Conservation (phyloP, 2,329 filamentous ascomycete genomes). For the Nothophoma quercina region DNA sequence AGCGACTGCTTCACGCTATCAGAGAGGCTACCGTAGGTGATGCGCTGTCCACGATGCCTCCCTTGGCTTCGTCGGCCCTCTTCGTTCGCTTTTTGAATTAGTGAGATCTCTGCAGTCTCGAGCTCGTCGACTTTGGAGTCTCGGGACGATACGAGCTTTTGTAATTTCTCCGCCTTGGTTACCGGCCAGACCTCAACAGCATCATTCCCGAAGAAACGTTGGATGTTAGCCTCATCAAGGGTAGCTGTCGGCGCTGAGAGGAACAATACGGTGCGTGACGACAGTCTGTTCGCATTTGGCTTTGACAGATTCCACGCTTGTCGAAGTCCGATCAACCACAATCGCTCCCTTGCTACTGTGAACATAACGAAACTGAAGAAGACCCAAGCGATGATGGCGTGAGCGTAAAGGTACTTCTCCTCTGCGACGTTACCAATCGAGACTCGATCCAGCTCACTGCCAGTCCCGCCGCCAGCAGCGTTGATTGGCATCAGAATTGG, state of each 20-base stretch:
- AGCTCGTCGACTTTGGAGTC: slow-evolving; percentile 81
- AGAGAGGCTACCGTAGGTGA: slow-evolving; percentile 59
- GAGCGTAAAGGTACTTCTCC: slow-evolving; percentile 74
- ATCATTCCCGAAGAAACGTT: slow-evolving; percentile 79
- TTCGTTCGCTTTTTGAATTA: slow-evolving; percentile 80
- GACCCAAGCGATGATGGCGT: slow-evolving; percentile 79
- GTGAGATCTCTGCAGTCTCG: slow-evolving; percentile 84
- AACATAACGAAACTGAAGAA: slow-evolving; percentile 90
- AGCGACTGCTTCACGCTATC: slow-evolving; percentile 70
- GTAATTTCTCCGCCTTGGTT: slow-evolving; percentile 77
- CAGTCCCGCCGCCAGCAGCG: slow-evolving; percentile 74
- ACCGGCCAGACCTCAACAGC: slow-evolving; percentile 87
- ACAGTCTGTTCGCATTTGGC: slow-evolving; percentile 82
- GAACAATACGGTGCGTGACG: slow-evolving; percentile 88
- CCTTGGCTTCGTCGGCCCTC: slow-evolving; percentile 69
- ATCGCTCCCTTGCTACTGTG: slow-evolving; percentile 83
- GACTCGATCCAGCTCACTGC: slow-evolving; percentile 76
- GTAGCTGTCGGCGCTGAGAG: slow-evolving; percentile 83
- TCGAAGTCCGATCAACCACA: slow-evolving; percentile 91
- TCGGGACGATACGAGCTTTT: slow-evolving; percentile 81
- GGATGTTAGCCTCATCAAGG: slow-evolving; percentile 76
- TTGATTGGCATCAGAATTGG: slow-evolving; percentile 90
- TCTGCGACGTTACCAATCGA: slow-evolving; percentile 78
- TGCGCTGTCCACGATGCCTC: slow-evolving; percentile 60
- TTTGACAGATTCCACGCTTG: slow-evolving; percentile 92